Evolutionary conservation across 2,329 filamentous ascomycete species (phyloP), one percentile per base, ranked within the genome.

Genomic region (Trichoderma breve): DNA sequence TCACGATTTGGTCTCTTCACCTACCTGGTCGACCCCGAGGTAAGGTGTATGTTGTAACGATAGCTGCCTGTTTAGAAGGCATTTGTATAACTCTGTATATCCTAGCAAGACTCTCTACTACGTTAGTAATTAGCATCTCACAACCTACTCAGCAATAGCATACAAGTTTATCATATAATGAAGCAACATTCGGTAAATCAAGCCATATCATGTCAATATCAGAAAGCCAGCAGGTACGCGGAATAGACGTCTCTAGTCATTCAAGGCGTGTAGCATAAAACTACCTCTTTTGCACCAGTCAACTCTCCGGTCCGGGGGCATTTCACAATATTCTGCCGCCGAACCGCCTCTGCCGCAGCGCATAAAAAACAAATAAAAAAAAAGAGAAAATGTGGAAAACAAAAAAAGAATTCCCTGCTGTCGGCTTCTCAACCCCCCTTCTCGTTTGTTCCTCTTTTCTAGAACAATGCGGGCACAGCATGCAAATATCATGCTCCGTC

Each of bases 321-420:
- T 89, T 89, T 89, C 87, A 89, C 87, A 89, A 89, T 89, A 89
- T 88, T 89, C 87, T 88, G 87, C 85, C 83, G 77, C 74, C 74
- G 76, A 73, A 73, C 77, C 72, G 71, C 74, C 65, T 74, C 73
- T 75, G 75, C 75, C 75, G 75, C 71, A 70, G 66, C 70, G 66
- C 66, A 43, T 61, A 36, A 30, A 70, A 51, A 36, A 53, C 36
- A 34, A 47, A 15, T 26, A 12, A 64, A 47, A 51, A 18, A 60
- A 61, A 58, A 71, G 60, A 71, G 53, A 72, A 74, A 69, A 65
- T 32, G 12, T 58, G 26, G 18, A 61, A 65, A 28, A 39, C 43
- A 36, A 18, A 55, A 58, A 34, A 53, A 47, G 15, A 43, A 11
- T 55, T 32, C 55, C 66, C 57, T 51, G 66, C 66, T 61, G 66